Evolutionary conservation across 1,139 yeast genomes (phyloP).

Genomic region (Lodderomyces parapsilosis): DNA sequence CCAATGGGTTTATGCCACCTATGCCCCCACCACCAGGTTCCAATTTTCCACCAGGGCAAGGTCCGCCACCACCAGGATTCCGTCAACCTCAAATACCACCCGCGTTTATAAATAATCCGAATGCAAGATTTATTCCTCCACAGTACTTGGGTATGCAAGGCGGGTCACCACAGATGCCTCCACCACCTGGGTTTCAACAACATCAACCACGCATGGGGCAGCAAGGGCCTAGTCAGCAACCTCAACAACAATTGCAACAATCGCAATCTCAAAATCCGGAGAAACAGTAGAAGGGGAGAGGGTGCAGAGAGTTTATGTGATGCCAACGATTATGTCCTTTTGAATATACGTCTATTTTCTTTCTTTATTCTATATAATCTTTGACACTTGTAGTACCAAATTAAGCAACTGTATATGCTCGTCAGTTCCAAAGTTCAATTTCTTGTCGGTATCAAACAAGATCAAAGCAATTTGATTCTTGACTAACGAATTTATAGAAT

Average conservation of each 20-base stretch:
- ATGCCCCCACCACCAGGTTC: slow-evolving; percentile 16
- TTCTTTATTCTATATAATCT: slow-evolving; percentile 24
- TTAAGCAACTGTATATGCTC: slow-evolving; percentile 85
- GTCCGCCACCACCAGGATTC: slow-evolving; percentile 22
- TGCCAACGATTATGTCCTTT: background rate
- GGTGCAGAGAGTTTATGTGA: background rate
- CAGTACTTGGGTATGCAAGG: background rate
- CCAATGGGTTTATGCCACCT: slow-evolving; percentile 17
- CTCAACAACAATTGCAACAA: slow-evolving; percentile 4
- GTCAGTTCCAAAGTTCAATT: slow-evolving; percentile 82
- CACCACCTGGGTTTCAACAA: slow-evolving; percentile 18
- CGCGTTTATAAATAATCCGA: slow-evolving; percentile 14
- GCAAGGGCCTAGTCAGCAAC: slow-evolving; percentile 8
- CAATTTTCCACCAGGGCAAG: slow-evolving; percentile 14
- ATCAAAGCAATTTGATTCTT: slow-evolving; percentile 66
- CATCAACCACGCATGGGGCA: slow-evolving; percentile 17
- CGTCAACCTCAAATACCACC: slow-evolving; percentile 24
- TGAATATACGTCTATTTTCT: background rate
- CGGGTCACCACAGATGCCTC: slow-evolving; percentile 6
- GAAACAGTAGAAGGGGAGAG: background rate
- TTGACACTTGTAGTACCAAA: slow-evolving; percentile 58
- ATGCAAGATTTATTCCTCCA: slow-evolving; percentile 22
- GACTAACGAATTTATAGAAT: slow-evolving; percentile 47
- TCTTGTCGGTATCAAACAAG: slow-evolving; percentile 73
- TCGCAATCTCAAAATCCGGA: slow-evolving; percentile 16